These are phyloP conservation scores for Zygoascus hellenicus DNA, from an alignment of 1,139 yeast genomes.

Conservation along the genomic window DNA sequence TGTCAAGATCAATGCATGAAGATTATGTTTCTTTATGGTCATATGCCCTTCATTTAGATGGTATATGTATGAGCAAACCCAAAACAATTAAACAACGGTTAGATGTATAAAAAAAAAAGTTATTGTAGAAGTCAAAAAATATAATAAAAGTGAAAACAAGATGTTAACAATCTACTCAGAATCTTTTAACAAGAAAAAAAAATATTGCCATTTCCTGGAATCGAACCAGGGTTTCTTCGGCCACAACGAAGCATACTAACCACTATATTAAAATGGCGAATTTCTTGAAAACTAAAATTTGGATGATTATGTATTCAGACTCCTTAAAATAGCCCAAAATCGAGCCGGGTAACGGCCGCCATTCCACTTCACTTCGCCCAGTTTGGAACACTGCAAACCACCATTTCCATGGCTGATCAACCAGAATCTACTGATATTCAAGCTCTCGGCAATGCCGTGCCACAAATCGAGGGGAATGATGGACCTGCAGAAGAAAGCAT, in stretches of 20 bases:
- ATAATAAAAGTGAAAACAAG: too few relatives aligned
- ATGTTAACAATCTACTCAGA: too few relatives aligned
- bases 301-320: too few relatives aligned
- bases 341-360: neutral
- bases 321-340: too few relatives aligned
- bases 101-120: neutral
- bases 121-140: too few relatives aligned
- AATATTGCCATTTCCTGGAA: conserved; percentile 19
- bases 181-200: neutral
- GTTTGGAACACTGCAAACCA: neutral
- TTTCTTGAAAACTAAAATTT: neutral
- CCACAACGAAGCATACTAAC: conserved; percentile 22
- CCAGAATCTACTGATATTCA: conserved; percentile 3
- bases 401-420: neutral
- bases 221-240: conserved; percentile 22
- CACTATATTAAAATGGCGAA: conserved; percentile 20
- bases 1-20: too few relatives aligned
- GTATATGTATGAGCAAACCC: too few relatives aligned
- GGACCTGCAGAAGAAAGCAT: conserved; percentile 20
- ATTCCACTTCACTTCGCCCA: neutral
- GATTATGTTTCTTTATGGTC: too few relatives aligned
- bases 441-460: conserved; percentile 5
- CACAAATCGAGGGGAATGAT: neutral
- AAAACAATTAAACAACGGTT: too few relatives aligned
- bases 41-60: too few relatives aligned